Evolutionary conservation across 2,329 filamentous ascomycete genomes (phyloP), one percentile per base, ranked within the genome.

Genomic region (Microdochium trichocladiopsis): DNA sequence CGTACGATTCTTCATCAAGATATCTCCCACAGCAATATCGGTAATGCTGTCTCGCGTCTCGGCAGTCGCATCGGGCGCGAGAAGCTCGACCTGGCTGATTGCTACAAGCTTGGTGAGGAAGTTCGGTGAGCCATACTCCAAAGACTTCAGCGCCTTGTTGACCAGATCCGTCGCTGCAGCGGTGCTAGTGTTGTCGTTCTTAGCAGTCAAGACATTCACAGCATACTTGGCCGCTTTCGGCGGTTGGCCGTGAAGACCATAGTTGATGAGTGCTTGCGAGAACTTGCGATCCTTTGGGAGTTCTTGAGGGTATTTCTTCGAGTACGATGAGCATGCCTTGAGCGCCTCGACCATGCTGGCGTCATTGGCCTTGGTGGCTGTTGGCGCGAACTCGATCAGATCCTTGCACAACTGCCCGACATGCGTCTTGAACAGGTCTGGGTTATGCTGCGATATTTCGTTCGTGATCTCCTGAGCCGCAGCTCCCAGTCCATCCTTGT

Each of bases 321-420:
- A 89, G 66, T 96, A 99, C 2, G 88, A 90, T 10, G 93, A 88
- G 66, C 94, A 96, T 2, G 95, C 93, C 66, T 95, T 96, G 53
- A 99, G 76, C 2, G 93, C 93, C 62, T 96, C 90, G 12, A 94
- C 89, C n/a, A 89, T 86, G 2, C 82, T 78, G 1, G 82, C 69
- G 51, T 93, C 87, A 56, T 92, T 92, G 2, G 78, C 65, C 50
- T 80, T 82, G 18, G 76, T 82, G 21, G 81, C 76, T 3, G 82
- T 84, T 1, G 94, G 94, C 1, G 89, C 87, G 61, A 92, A 86
- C 24, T 89, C 82, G 57, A 91, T 83, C 18, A 99, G 79, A 53
- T 91, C 86, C 63, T 89, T 90, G 71, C 92, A 96, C 48, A 99
- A 81, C 56, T 95, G 91, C 55, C 90, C 88, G 5, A 96, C 88